phyloP scores from a whole-genome alignment of 2,329 filamentous ascomycete genomes.

The Colletotrichum lupini region DNA sequence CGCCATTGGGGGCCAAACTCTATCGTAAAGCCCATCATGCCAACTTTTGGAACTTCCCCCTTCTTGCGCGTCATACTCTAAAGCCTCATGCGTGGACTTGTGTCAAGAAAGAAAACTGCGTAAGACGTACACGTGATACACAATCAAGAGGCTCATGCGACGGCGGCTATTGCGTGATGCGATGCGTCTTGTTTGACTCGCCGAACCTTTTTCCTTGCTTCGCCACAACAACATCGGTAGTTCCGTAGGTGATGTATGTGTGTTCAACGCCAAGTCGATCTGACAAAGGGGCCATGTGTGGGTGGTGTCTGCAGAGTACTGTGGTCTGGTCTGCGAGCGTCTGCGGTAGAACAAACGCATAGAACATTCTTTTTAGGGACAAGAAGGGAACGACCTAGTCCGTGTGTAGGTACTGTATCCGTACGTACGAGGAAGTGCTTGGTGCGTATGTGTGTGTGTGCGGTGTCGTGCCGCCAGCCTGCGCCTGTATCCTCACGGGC shows the following conservation, averaged over 20 bases:
- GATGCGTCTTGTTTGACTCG: not conserved
- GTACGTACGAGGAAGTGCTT: not conserved
- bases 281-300: not conserved
- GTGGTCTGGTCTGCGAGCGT: not conserved
- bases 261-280: not conserved
- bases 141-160: not conserved
- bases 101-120: not conserved
- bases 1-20: not conserved
- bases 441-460: not conserved
- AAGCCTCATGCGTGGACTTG: not conserved
- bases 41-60: not conserved
- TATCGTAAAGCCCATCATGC: not conserved
- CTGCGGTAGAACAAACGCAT: slow-evolving; percentile 2
- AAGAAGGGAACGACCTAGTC: not conserved
- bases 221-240: not conserved
- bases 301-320: not conserved
- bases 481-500: too few relatives aligned
- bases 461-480: too few relatives aligned
- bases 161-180: not conserved
- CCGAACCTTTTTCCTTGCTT: not conserved
- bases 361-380: slow-evolving; percentile 12
- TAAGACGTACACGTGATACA: not conserved
- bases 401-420: not conserved
- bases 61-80: not conserved
- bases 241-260: not conserved